Conservation (phyloP, 2,329 filamentous ascomycete genomes). For the Trichophyton benhamiae region DNA sequence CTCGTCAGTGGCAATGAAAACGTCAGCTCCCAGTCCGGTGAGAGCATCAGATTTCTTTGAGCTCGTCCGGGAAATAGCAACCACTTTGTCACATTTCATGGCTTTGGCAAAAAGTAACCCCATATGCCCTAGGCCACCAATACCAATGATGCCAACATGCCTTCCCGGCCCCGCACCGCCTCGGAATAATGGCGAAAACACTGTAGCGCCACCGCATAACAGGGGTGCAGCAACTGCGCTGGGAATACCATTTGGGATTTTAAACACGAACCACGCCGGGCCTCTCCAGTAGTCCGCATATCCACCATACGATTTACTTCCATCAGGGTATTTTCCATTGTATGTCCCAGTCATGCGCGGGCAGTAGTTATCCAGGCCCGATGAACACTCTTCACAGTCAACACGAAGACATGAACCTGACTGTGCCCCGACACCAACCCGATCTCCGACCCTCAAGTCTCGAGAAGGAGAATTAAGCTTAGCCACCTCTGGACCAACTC, state of each 20-base stretch:
- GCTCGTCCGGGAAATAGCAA: slow-evolving; percentile 42
- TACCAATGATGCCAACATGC: slow-evolving; percentile 56
- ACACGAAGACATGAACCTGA: slow-evolving; percentile 45
- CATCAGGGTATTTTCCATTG: slow-evolving; percentile 25
- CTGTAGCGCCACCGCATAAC: slow-evolving; percentile 65
- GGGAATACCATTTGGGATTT: slow-evolving; percentile 41
- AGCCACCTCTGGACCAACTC: slow-evolving; percentile 54
- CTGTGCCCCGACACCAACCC: slow-evolving; percentile 54
- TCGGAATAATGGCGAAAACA: slow-evolving; percentile 55
- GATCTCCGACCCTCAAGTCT: slow-evolving; percentile 49
- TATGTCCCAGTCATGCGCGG: slow-evolving; percentile 27
- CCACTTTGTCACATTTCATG: slow-evolving; percentile 52
- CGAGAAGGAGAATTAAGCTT: slow-evolving; percentile 22
- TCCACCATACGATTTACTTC: slow-evolving; percentile 52
- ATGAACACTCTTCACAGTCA: slow-evolving; percentile 32
- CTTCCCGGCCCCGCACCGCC: slow-evolving; percentile 59
- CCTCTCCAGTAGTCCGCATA: slow-evolving; percentile 46
- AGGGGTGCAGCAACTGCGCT: slow-evolving; percentile 52
- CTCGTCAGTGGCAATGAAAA: slow-evolving; percentile 46
- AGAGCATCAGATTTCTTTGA: slow-evolving; percentile 42
- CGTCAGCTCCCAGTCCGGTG: slow-evolving; percentile 41
- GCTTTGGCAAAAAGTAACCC: slow-evolving; percentile 60
- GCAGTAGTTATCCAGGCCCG: slow-evolving; percentile 31
- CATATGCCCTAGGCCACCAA: slow-evolving; percentile 64
- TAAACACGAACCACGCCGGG: slow-evolving; percentile 47